Evolutionary conservation across 108 stramenopile genomes (phyloP).

Genomic region (Seminavis robusta): DNA sequence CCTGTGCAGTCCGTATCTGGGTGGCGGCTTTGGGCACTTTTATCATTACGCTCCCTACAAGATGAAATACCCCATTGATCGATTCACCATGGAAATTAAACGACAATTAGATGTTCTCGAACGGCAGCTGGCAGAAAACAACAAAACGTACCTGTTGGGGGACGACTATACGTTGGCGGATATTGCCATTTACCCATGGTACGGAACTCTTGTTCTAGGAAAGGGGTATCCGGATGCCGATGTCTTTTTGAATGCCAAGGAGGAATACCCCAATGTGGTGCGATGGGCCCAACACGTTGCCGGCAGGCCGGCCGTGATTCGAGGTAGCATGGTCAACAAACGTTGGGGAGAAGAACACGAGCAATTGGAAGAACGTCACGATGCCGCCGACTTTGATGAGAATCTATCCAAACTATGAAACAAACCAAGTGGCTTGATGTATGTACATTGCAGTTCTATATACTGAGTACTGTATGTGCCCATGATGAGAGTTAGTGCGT

Average conservation of each 20-base stretch:
- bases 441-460: no score
- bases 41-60: slow-evolving; percentile 64
- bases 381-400: slow-evolving; percentile 28
- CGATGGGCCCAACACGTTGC: slow-evolving; percentile 44
- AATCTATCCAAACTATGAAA: background rate
- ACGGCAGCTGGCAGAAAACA: slow-evolving; percentile 34
- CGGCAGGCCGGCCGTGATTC: slow-evolving; percentile 42
- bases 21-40: slow-evolving; percentile 84
- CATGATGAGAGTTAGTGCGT: no score
- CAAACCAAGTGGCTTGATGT: background rate
- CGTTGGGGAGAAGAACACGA: slow-evolving; percentile 20
- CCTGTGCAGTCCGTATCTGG: slow-evolving; percentile 76
- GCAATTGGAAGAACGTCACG: slow-evolving; percentile 30
- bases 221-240: slow-evolving; percentile 16
- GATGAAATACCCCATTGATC: slow-evolving; percentile 74
- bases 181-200: slow-evolving; percentile 82
- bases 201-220: slow-evolving; percentile 32
- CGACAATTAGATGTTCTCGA: slow-evolving; percentile 81
- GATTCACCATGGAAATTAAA: slow-evolving; percentile 85
- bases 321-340: slow-evolving; percentile 46
- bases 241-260: slow-evolving; percentile 44
- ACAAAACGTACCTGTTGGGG: slow-evolving; percentile 54
- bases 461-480: no score
- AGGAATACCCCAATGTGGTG: slow-evolving; percentile 43
- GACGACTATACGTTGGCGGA: slow-evolving; percentile 85